Base-by-base conservation (phyloP, 2,329 filamentous ascomycete species). In the Ophiostoma ulmi region DNA sequence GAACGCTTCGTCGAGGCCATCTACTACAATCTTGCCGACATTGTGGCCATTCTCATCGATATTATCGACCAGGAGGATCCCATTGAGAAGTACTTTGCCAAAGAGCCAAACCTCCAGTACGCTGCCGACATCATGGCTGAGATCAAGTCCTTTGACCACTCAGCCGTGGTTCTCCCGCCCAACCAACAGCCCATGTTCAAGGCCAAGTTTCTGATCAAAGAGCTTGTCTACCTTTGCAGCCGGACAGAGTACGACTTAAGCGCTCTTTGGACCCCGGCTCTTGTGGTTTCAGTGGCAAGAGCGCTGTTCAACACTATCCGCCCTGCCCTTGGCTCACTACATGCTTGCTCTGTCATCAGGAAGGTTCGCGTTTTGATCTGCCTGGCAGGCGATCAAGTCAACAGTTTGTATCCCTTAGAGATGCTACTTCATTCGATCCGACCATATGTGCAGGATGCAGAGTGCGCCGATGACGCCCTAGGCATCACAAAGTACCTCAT, bases 401-500 rank as follows among this genome's bases (percentile, higher is more conserved):
- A 90, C 35, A 82, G 87, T 58, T 91, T 90, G 0, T 98, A 98
- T 77, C 91, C 93, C 13, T 79, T 97, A 17, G 92, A 99, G 78
- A 95, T 97, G 91, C 84, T 97, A 0, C 83, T 99, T 1, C 91
- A 93, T 75, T 90, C 91, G 1, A 83, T 97, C 26, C 86, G 91
- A 11, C 88, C 89, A 0, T 96, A 93, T 74, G 82, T 98, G 6
- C 90, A 90, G 1, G 90, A 98, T 75, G 85, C 90, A 0, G 91
- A 96, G 76, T 98, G 94, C 78, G 91, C 94, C 11, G 92, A 97
- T 76, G 95, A 99, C 80, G 90, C 92, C 1, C 84, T 98, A 64
- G 94, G 94, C 0, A 86, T 99, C 44, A 88, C 91, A 72, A 91
- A 93, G 78, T 97, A 97, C 79, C 84, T 99, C 1, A 83, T 98